Evolutionary conservation across 1,284 basidiomycete species (phyloP), one percentile per base, ranked within the genome.

Genomic region (Sphaerobolus stellatus): DNA sequence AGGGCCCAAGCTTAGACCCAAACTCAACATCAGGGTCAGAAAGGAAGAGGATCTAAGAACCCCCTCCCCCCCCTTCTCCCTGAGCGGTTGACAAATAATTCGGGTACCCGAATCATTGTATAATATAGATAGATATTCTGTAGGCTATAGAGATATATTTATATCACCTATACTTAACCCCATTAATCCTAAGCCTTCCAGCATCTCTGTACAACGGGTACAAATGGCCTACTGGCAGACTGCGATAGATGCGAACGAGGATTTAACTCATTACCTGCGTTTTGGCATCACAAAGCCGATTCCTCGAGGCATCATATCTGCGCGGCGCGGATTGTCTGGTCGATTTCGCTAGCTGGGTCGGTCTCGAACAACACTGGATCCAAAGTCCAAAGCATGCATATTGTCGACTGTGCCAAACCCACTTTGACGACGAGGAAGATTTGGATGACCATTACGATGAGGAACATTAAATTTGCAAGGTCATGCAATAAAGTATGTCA

Each of bases 381-480:
- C 70, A 75, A 47, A 75, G 72, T 50, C 63, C 64, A 5, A 24
- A 20, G 1, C 76, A 79, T 57, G 61, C 65, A 16, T 82, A 74
- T 51, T 82, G 80, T 64, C 71, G 72, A 54, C 41, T 63, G 13
- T 84, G 82, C 62, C 47, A 74, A 40, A 51, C 52, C 5, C 68
- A 77, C 47, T 75, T 75, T 38, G 36, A 59, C 5, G 53, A 64
- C 50, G 24, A 63, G 0, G 44, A 61, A 6, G 27, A 5, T 8
- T 28, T 44, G 28, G 25, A 52, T 16, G 41, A 52, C 5, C 50
- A 52, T 20, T 8, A 22, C 4, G 43, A 46, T 7, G 50, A 52
- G 13, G 18, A 11, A 16, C 50, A 52, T 52, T 52, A 46, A n/a
- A 1, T 18, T 11, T 52, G 50, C 14, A n/a, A 11, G 11, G 22